These are phyloP conservation scores for Melampsora americana DNA, from an alignment of 1,284 basidiomycete genomes.

Conservation along the genomic window DNA sequence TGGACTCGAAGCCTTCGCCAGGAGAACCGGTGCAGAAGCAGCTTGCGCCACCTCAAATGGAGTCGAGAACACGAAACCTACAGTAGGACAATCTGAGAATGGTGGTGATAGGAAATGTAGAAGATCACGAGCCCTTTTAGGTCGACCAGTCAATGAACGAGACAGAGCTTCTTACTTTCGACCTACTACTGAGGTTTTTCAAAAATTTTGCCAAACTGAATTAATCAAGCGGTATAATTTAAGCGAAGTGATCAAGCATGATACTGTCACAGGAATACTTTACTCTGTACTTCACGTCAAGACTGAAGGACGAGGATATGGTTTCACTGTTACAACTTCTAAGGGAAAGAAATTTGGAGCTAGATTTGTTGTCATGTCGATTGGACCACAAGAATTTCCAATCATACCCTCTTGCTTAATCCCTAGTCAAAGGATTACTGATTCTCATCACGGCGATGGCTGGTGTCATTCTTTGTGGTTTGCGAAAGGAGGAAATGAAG, in stretches of 20 bases:
- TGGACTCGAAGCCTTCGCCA: conserved; percentile 41
- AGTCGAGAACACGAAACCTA: conserved; percentile 28
- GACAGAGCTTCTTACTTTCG: conserved; percentile 39
- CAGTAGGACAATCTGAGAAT: conserved; percentile 36
- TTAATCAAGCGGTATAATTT: conserved; percentile 36
- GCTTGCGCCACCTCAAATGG: conserved; percentile 29
- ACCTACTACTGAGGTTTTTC: conserved; percentile 30
- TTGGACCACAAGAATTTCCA: conserved; percentile 40
- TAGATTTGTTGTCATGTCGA: conserved; percentile 43
- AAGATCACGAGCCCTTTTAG: conserved; percentile 26
- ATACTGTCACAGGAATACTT: conserved; percentile 13
- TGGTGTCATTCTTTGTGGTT: conserved; percentile 43
- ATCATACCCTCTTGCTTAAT: conserved; percentile 25
- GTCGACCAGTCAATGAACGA: conserved; percentile 36
- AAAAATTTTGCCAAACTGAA: conserved; percentile 32
- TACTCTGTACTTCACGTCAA: conserved; percentile 31
- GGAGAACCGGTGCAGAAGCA: conserved; percentile 18
- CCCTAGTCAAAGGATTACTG: neutral
- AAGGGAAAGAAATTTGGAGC: conserved; percentile 34
- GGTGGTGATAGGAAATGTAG: conserved; percentile 22
- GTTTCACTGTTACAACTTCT: conserved; percentile 27
- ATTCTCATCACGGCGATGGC: conserved; percentile 25
- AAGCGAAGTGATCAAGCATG: conserved; percentile 21
- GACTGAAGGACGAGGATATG: conserved; percentile 17
- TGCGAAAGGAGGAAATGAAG: conserved; percentile 32